A percentile compares a stretch with the other conserved stretches of the same genome.
Conservation (phyloP, 352 stramenopile species). For the Pythium myriotylum region DNA sequence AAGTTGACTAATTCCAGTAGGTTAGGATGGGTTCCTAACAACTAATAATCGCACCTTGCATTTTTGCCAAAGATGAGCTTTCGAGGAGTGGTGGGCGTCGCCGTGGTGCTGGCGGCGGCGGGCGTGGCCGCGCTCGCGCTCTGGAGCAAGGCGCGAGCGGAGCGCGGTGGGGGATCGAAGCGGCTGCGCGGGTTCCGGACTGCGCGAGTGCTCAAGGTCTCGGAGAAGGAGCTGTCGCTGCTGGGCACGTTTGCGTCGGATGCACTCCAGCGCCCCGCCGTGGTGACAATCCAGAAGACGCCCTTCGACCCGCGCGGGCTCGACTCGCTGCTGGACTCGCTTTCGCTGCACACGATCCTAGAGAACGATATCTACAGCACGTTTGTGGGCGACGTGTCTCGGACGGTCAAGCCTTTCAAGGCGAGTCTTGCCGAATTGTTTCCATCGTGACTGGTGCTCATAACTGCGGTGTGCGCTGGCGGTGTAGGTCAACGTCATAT, state of each 20-base stretch:
- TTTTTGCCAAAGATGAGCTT: not conserved
- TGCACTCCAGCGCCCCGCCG: slow-evolving; percentile 53
- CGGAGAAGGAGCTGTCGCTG: slow-evolving; percentile 66
- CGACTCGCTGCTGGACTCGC: slow-evolving; percentile 38
- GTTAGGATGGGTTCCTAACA: slow-evolving; percentile 14
- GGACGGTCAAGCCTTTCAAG: slow-evolving; percentile 75
- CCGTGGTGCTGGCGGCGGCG: slow-evolving; percentile 19
- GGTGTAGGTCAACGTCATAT: slow-evolving; percentile 79
- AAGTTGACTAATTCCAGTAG: slow-evolving; percentile 26
- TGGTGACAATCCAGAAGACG: slow-evolving; percentile 72
- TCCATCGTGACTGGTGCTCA: too few relatives aligned
- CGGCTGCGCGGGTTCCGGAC: slow-evolving; percentile 60
- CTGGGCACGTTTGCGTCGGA: slow-evolving; percentile 74
- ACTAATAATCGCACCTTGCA: slow-evolving; percentile 2
- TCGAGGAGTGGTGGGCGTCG: slow-evolving; percentile 19
- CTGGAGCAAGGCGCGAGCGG: slow-evolving; percentile 31
- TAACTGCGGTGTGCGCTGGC: not conserved
- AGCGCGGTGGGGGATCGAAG: slow-evolving; percentile 35
- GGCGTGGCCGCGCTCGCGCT: slow-evolving; percentile 37
- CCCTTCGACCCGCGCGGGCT: slow-evolving; percentile 56
- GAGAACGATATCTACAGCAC: slow-evolving; percentile 87
- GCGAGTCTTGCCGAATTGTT: not conserved
- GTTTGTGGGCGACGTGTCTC: slow-evolving; percentile 67
- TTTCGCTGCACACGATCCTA: slow-evolving; percentile 76
- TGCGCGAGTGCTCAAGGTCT: slow-evolving; percentile 65